Evolutionary conservation across 768 basidiomycete species (phyloP).

Genomic region (Tulasnella sp.): DNA sequence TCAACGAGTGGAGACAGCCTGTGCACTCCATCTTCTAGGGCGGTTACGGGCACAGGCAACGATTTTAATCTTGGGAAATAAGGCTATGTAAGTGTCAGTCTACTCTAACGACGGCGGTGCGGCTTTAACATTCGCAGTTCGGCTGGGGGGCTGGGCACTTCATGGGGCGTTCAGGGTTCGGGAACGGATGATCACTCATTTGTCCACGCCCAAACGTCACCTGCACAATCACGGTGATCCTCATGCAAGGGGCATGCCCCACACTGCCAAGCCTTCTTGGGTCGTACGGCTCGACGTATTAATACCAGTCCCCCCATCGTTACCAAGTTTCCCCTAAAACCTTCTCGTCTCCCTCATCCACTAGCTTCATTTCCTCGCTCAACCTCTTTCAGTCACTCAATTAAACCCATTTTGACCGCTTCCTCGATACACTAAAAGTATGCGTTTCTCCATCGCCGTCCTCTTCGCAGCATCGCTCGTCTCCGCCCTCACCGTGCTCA

Average conservation of each 20-base stretch:
- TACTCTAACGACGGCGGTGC: background rate
- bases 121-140: background rate
- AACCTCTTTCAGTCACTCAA: background rate
- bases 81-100: background rate
- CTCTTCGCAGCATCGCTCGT: background rate
- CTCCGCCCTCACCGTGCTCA: background rate
- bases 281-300: background rate
- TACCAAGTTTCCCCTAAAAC: too few species aligned
- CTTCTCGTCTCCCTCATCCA: background rate
- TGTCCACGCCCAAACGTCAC: background rate
- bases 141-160: background rate
- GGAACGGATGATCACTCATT: background rate
- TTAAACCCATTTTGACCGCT: background rate
- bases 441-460: background rate
- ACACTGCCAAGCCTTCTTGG: background rate
- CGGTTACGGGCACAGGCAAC: background rate
- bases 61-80: background rate
- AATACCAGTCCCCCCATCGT: background rate
- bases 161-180: background rate
- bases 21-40: background rate
- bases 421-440: background rate
- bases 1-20: background rate
- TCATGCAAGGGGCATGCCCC: background rate
- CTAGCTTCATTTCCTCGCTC: background rate
- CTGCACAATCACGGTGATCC: background rate